A percentile compares a stretch with the other conserved stretches of the same genome.
Evolutionary conservation across 176 grass and related monocot species (phyloP).

Genomic region (Poa pratensis): DNA sequence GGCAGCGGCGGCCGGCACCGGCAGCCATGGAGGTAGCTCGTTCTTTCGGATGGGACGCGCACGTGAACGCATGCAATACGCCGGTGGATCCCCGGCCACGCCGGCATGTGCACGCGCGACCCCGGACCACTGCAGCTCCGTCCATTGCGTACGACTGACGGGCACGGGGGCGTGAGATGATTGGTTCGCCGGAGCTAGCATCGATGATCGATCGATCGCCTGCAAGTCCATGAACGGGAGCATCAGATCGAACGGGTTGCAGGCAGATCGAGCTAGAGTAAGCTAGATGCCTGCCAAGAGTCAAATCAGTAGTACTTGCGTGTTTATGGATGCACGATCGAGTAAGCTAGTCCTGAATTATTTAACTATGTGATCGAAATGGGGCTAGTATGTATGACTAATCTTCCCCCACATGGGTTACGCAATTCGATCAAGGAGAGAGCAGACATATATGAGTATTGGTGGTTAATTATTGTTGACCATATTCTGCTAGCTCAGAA

Average conservation of each 20-base stretch:
- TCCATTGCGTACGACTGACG: conserved; percentile 5
- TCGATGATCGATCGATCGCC: background rate
- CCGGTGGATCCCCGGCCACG: conserved; percentile 9
- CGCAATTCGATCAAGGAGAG: background rate
- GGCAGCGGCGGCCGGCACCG: conserved; percentile 24
- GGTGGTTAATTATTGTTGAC: conserved; percentile 11
- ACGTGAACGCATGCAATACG: conserved; percentile 38
- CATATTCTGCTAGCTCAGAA: conserved; percentile 43
- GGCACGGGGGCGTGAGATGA: background rate
- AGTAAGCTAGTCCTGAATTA: background rate
- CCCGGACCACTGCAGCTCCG: background rate
- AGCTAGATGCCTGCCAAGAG: background rate
- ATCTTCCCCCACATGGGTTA: background rate
- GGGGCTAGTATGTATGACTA: background rate
- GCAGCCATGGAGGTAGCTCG: conserved; percentile 20
- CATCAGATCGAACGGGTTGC: background rate
- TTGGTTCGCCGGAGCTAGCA: conserved; percentile 16
- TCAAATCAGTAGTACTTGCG: conserved; percentile 40
- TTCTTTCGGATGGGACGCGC: conserved; percentile 40
- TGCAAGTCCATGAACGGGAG: background rate
- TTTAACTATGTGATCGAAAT: conserved; percentile 18
- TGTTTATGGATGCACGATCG: conserved; percentile 16
- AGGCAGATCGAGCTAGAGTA: background rate
- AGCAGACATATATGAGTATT: background rate
- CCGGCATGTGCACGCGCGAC: conserved; percentile 19